Conservation (phyloP, 2,329 filamentous ascomycete genomes). For the Thielaviopsis musarum region DNA sequence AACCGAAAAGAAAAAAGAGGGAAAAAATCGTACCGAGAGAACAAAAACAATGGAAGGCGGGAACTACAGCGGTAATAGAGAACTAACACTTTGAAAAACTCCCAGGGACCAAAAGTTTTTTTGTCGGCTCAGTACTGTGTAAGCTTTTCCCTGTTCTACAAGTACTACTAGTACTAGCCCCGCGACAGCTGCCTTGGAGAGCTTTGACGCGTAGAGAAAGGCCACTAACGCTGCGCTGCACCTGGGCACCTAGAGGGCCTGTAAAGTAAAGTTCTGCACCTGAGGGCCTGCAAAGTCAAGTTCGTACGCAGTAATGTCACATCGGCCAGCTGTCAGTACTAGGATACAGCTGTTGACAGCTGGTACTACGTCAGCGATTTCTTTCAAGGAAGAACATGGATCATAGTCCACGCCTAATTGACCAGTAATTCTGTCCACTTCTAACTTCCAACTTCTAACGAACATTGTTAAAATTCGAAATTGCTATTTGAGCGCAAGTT, state of each 20-base stretch:
- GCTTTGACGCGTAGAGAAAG: neutral
- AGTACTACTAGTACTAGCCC: too few relatives aligned
- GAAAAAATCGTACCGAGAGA: neutral
- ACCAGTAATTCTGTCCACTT: neutral
- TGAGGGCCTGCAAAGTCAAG: too few relatives aligned
- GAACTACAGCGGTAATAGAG: too few relatives aligned
- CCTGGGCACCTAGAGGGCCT: too few relatives aligned
- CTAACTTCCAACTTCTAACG: neutral
- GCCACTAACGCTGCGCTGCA: neutral
- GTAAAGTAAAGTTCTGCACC: too few relatives aligned
- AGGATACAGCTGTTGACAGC: neutral
- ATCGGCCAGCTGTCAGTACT: too few relatives aligned
- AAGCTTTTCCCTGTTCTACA: too few relatives aligned
- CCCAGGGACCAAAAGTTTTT: too few relatives aligned
- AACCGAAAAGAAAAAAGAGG: neutral
- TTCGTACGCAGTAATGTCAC: too few relatives aligned
- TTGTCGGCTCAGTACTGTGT: too few relatives aligned
- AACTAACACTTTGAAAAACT: too few relatives aligned
- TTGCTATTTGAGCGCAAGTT: neutral
- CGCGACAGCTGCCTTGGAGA: neutral
- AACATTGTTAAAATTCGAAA: neutral
- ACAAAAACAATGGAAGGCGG: neutral
- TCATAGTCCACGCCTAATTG: neutral
- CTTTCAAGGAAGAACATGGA: neutral
- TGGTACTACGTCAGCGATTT: neutral